A percentile compares a stretch with the other conserved stretches of the same genome.
Conservation (phyloP, 139 green algal species). For the Coelastrella sp. region DNA sequence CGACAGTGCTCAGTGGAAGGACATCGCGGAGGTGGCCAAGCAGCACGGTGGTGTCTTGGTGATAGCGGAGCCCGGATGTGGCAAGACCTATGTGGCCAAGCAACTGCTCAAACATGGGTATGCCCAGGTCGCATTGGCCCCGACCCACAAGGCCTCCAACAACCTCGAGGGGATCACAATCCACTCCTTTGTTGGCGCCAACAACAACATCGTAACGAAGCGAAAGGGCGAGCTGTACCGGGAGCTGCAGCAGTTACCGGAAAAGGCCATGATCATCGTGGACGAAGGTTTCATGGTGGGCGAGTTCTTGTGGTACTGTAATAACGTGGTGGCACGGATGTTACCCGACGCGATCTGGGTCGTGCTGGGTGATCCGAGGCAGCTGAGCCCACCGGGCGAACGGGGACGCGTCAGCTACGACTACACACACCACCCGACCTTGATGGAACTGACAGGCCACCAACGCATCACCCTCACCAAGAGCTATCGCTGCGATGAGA, state of each 20-base stretch:
- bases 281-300: not conserved
- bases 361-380: not conserved
- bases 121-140: not conserved
- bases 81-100: not conserved
- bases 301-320: not conserved
- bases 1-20: not conserved
- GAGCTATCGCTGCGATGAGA: not conserved
- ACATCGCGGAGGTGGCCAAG: not conserved
- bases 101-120: not conserved
- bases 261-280: not conserved
- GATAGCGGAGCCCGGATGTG: not conserved
- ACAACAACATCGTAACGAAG: not conserved
- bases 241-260: not conserved
- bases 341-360: not conserved
- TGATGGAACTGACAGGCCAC: not conserved
- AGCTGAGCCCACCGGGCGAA: not conserved
- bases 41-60: not conserved
- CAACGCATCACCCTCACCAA: not conserved
- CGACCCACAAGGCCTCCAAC: not conserved
- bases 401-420: not conserved
- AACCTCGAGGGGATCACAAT: conserved; percentile 7
- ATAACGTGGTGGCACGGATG: not conserved
- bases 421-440: not conserved
- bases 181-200: conserved; percentile 1
- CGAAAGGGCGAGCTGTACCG: not conserved